A percentile compares a stretch with the other conserved stretches of the same genome.
Evolutionary conservation across 2,329 filamentous ascomycete species (phyloP).

Genomic region (Penicillium sp.): DNA sequence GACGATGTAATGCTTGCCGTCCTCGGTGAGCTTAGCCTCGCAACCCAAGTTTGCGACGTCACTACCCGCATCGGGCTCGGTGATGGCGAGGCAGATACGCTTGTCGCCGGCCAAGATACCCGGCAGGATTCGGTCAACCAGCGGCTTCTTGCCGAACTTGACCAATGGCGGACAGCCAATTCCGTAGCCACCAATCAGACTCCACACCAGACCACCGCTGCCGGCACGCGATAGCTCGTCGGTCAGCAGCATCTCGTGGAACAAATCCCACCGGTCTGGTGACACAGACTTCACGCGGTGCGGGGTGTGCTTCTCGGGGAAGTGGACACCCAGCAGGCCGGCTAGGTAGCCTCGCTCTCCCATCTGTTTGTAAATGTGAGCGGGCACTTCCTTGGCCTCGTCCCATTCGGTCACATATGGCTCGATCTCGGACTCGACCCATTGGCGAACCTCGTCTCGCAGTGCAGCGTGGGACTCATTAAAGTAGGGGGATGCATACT

Average conservation of each 20-base stretch:
- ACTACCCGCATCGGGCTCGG: constrained; percentile 86
- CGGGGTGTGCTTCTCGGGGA: constrained; percentile 64
- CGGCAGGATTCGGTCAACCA: constrained; percentile 80
- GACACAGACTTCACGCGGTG: constrained; percentile 67
- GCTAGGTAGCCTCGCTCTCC: constrained; percentile 82
- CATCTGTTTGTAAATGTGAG: constrained; percentile 89
- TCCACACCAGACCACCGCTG: constrained; percentile 93
- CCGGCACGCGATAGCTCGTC: constrained; percentile 85
- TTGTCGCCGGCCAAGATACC: constrained; percentile 86
- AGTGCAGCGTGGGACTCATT: constrained; percentile 89
- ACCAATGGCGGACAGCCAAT: constrained; percentile 87
- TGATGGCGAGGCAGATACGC: constrained; percentile 94
- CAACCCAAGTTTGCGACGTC: constrained; percentile 94
- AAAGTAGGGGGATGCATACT: constrained; percentile 96
- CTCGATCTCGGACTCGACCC: constrained; percentile 82
- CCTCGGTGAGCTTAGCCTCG: constrained; percentile 86
- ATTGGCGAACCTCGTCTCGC: constrained; percentile 80
- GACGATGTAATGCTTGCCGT: constrained; percentile 98
- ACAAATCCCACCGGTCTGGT: constrained; percentile 89
- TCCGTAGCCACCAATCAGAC: constrained; percentile 88
- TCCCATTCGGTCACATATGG: constrained; percentile 94
- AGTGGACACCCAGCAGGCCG: constrained; percentile 74
- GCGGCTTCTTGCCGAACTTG: constrained; percentile 78
- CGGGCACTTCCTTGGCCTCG: constrained; percentile 81
- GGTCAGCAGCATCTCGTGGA: constrained; percentile 92